Base-by-base conservation (phyloP, 345 rosid species). In the Aquilaria sinensis region DNA sequence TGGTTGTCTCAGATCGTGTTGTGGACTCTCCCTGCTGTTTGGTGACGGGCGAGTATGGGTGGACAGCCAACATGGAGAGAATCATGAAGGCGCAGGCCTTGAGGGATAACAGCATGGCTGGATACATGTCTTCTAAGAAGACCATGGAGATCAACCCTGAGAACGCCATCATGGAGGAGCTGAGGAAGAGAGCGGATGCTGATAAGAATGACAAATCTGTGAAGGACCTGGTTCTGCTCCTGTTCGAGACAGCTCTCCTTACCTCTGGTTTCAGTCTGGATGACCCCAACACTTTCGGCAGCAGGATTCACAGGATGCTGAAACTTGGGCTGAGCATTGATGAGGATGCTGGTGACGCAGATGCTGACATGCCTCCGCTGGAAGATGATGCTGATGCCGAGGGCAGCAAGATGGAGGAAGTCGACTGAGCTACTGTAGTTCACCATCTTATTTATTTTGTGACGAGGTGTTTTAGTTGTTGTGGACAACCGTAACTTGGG, bases 381-480 rank as follows among this genome's bases (percentile, higher is more conserved):
- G 74, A 92, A 60, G 95, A 87, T 77, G 97, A 85, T 0, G 83
- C 79, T 0, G 97, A 84, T 14, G 90, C 87, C 0, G 92, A 90
- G 70, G 90, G 89, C 52, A 78, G 85, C 95, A 90, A 90, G 92
- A 90, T 90, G 95, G 97, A 90, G 75, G 97, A 87, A 66, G 97
- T 90, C 12, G 97, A 90, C 56, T 87, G 81, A 83, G 69, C 70
- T 53, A 31, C 32, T 16, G 57, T 23, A 23, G 23, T 52, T n/a
- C n/a, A 3, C 52, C n/a, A 49, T 7, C 30, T 6, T 10, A 15
- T 51, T 23, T 3, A 14, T n/a, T 51, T n/a, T 7, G 6, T 6
- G 2, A 10, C 29, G 30, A 52, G 43, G 7, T 37, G 43, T 7
- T 23, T 37, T 37, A 37, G 43, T 37, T 9, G 5, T 37, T 4